Conservation (phyloP, 129 eudicot genomes). For the Glebionis coronaria region DNA sequence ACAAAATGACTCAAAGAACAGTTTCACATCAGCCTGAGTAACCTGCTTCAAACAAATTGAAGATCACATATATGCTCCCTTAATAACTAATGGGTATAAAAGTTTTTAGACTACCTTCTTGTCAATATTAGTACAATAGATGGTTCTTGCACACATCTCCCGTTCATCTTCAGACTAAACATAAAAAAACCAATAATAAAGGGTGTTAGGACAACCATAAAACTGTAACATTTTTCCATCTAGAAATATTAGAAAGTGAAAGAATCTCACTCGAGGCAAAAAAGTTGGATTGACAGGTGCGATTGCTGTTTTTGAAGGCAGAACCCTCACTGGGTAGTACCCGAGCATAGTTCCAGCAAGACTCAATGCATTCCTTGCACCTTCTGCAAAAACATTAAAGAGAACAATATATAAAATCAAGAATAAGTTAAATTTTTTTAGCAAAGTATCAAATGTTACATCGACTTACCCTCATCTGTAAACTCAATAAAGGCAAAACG, state of each 20-base stretch:
- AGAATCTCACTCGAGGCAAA: constrained; percentile 74
- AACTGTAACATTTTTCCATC: background rate
- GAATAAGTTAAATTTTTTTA: background rate
- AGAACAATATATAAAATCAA: constrained; percentile 25
- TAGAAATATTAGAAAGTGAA: constrained; percentile 2
- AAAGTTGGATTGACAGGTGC: constrained; percentile 98
- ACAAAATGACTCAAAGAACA: constrained; percentile 72
- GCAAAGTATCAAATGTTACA: background rate
- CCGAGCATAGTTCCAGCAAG: constrained; percentile 98
- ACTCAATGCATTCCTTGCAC: constrained; percentile 91
- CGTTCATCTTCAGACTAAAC: constrained; percentile 84
- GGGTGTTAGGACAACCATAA: constrained; percentile 7
- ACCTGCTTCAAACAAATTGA: constrained; percentile 43
- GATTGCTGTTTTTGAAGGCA: constrained; percentile 97
- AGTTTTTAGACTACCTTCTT: constrained; percentile 47
- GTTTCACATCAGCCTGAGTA: constrained; percentile 83
- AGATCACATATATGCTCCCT: constrained; percentile 4
- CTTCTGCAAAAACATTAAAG: constrained; percentile 55
- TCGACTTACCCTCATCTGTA: constrained; percentile 82
- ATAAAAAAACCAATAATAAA: background rate
- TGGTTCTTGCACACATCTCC: constrained; percentile 92
- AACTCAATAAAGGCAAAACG: constrained; percentile 97
- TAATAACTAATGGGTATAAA: background rate
- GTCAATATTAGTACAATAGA: constrained; percentile 77
- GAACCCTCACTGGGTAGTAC: constrained; percentile 87